Base-by-base conservation (phyloP, 2,329 filamentous ascomycete species). In the Cordyceps cicadae region DNA sequence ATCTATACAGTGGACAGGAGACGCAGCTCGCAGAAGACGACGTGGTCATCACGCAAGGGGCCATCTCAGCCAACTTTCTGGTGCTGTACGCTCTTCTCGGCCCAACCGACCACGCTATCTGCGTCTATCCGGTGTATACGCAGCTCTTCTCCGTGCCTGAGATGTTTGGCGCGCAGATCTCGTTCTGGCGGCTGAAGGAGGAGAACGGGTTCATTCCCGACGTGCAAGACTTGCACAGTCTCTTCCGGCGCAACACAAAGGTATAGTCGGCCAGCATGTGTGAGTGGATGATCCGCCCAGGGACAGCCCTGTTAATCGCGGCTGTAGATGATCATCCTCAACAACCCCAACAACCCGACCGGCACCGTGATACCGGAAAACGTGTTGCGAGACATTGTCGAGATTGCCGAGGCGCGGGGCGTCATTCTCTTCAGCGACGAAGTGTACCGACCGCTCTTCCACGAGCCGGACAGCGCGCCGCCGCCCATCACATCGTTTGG, bases 121-220 rank as follows among this genome's bases (percentile, higher is more conserved):
- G 89, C 68, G 88, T 94, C 62, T 90, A 92, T 70, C 91, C 92
- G 14, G 93, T 90, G 0, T 95, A 94, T 68, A 89, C 94, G 71
- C 90, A 94, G 67, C 80, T 96, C 1, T 94, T 93, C 69, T 78
- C 85, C 11, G 83, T 95, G 0, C 90, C 91, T 0, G 79, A 80
- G 65, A 87, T 85, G 43, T 75, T 95, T 5, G 90, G 91, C 0
- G 90, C 89, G 1, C 83, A 90, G 62, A 88, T 95, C 17, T 85
- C 86, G 48, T 71, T 93, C 12, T 96, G 91, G 91, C 85, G 83
- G 69, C 79, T 90, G 9, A 81, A 79, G 54, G 79, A 82, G 45
- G 77, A 84, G 24, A 81, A 89, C 54, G 79, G 81, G 17, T 94
- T 87, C 77, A 74, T 87, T 7, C 84, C 89, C 0, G 80, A 90